Evolutionary conservation across 768 basidiomycete species (phyloP), one percentile per base, ranked within the genome.

Genomic region (Kwoniella bestiolae): DNA sequence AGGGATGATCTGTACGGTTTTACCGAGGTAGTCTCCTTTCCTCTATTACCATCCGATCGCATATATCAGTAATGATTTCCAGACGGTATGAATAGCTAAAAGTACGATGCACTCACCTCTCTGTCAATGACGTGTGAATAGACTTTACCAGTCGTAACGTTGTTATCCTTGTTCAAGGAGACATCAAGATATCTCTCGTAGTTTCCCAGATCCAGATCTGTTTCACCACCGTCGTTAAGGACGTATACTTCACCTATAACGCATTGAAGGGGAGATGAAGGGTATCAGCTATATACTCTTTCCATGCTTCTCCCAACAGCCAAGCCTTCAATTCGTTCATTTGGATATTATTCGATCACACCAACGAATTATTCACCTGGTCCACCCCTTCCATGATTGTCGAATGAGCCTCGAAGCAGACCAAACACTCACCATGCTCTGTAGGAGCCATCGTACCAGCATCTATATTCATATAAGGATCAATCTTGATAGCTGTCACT

Each of bases 381-480:
- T n/a, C n/a, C n/a, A n/a, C n/a, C n/a, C n/a, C n/a, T n/a, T n/a
- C n/a, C n/a, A n/a, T n/a, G n/a, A n/a, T n/a, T n/a, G n/a, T n/a
- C n/a, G n/a, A n/a, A n/a, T n/a, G n/a, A n/a, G n/a, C n/a, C n/a
- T n/a, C n/a, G n/a, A n/a, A n/a, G n/a, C n/a, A 4, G 11, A 18
- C 16, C 18, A 31, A n/a, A 29, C 23, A 75, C 88, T 85, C 80
- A 92, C 94, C 95, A 80, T 99, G 95, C 82, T 99, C 95, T 16
- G 94, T 95, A 14, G 95, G 95, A 55, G 92, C 86, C 95, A 99
- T 99, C 21, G 95, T 98, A 35, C 95, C 95, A 25, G 95, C 95
- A 85, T 99, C 95, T 74, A 99, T 97, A 83, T 99, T 99, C 95
- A 99, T 98, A 75, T 99, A 99, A 14, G 95, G 95, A 80, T 99